A percentile compares a stretch with the other conserved stretches of the same genome.
Conservation (phyloP, 768 basidiomycete species). For the Galerina sulciceps region DNA sequence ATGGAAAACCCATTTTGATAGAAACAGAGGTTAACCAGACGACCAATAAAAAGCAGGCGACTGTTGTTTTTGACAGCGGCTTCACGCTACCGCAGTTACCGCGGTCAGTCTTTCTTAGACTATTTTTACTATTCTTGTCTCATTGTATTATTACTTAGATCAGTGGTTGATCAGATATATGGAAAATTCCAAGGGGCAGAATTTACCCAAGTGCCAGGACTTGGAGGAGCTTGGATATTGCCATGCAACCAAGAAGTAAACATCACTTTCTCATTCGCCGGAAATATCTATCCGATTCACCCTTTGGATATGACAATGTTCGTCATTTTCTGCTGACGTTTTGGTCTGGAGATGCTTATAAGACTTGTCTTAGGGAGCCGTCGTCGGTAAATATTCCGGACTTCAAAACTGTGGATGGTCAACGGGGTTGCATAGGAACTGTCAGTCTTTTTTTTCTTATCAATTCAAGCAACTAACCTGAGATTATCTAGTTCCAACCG, state of each 20-base stretch:
- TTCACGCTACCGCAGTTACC: constrained; percentile 71
- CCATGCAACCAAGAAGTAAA: constrained; percentile 71
- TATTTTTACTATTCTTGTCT: background rate
- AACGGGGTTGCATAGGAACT: constrained; percentile 42
- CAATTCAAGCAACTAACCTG: background rate
- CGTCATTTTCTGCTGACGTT: background rate
- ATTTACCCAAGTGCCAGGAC: constrained; percentile 37
- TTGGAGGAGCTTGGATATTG: constrained; percentile 59
- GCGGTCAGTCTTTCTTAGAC: constrained; percentile 32
- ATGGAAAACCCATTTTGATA: constrained; percentile 52
- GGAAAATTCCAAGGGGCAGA: constrained; percentile 55
- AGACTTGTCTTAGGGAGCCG: constrained; percentile 29
- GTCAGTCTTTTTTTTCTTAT: constrained; percentile 27
- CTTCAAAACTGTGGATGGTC: constrained; percentile 35
- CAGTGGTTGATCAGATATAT: constrained; percentile 66
- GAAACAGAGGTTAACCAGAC: constrained; percentile 48
- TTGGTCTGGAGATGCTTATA: background rate
- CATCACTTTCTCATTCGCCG: constrained; percentile 65
- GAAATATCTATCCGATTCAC: constrained; percentile 61
- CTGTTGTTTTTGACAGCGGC: constrained; percentile 71
- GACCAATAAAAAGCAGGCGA: constrained; percentile 48
- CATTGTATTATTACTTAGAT: constrained; percentile 29
- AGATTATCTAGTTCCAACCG: constrained; percentile 64
- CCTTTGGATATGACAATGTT: constrained; percentile 67
- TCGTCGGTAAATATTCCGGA: constrained; percentile 32